phyloP scores from a whole-genome alignment of 345 rosid genomes.

The Eucalyptus grandis region DNA sequence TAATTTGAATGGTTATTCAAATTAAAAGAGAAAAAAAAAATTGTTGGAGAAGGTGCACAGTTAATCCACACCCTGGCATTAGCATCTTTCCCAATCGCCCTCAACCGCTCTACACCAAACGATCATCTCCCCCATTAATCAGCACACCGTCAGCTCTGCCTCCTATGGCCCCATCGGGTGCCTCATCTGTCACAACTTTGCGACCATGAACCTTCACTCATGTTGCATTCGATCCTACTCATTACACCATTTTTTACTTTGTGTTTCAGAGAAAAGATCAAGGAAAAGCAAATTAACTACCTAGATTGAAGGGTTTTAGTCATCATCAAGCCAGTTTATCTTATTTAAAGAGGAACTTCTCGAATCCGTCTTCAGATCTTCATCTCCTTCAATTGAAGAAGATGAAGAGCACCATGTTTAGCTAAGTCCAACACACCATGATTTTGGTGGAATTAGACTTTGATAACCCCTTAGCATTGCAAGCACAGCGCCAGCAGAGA shows the following conservation, averaged over 20 bases:
- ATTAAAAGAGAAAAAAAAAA: not conserved
- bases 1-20: not conserved
- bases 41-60: not conserved
- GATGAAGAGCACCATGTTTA: not conserved
- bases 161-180: not conserved
- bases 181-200: not conserved
- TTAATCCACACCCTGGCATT: not conserved
- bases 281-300: not conserved
- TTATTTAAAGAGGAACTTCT: not conserved
- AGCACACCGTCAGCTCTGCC: not conserved
- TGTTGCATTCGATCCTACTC: not conserved
- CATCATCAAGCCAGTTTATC: not conserved
- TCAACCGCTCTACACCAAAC: not conserved
- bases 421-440: not conserved
- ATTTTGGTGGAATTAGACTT: not conserved
- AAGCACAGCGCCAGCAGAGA: accelerated
- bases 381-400: not conserved
- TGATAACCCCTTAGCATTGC: not conserved
- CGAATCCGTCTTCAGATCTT: not conserved
- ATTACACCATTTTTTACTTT: not conserved
- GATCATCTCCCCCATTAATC: not conserved
- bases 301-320: not conserved
- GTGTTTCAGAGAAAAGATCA: not conserved
- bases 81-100: not conserved
- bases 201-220: not conserved